Base-by-base conservation (phyloP, 495 filamentous ascomycete species). In the Ascobolus immersus region DNA sequence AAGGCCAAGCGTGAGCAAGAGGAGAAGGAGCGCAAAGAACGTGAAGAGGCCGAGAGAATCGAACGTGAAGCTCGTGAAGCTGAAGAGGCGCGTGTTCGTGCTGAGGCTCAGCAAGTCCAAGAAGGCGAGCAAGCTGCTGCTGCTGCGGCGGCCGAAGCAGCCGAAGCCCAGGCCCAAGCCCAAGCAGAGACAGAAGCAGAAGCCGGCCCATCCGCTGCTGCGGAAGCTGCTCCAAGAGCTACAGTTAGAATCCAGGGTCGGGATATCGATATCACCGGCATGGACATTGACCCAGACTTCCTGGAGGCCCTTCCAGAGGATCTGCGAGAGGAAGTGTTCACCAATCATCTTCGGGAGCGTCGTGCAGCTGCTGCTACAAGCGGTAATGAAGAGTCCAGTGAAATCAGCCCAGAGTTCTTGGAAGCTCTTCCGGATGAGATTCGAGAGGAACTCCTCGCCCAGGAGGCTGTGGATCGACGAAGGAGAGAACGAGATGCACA, bases 271-370 rank as follows among this genome's bases (percentile, higher is more conserved):
- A 84, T 99, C 35, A 94, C 86, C 4, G 74, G 69, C 17, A 64
- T 99, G 42, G 81, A 81, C 37, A 93, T 99, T 37, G 86, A 99
- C 44, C 65, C 76, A 10, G 80, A 80, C 25, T 99, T 90, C 51
- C 65, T 99, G 2, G 78, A 86, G 35, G 89, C 80, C 23, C 59
- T 99, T 12, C 86, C 86, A 1, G 86, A 99, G 38, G 86, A 94
- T 25, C 67, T 93, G 32, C 66, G 86, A 18, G 84, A 94, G 51
- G 86, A 99, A 48, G 86, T 93, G 18, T 73, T 99, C 24, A 78
- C 81, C 53, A 67, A 77, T 28, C 78, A 90, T 34, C 58, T 89
- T 39, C 72, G 73, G 28, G 68, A 84, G 33, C 69, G 84, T 33
- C 72, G 86, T 43, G 73, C 77, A 37, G 61, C 62, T 20, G 62